Evolutionary conservation across 2,329 filamentous ascomycete genomes (phyloP).

Genomic region (Aspergillus sclerotialis): DNA sequence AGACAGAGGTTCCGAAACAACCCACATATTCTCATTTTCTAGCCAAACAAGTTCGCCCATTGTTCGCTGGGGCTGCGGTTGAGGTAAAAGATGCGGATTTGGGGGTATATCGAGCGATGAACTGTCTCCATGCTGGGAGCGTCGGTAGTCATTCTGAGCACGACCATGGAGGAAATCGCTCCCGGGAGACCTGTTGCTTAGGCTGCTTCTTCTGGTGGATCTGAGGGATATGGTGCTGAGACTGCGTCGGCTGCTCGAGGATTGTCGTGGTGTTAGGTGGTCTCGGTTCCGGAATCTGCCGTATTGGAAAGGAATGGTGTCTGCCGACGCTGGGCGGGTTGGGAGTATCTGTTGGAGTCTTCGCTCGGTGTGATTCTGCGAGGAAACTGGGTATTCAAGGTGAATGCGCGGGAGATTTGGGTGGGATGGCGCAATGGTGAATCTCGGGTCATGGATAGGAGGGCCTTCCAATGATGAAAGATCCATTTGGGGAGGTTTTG

Average conservation of each 20-base stretch:
- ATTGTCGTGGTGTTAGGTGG: too few species aligned
- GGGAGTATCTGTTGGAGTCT: conserved; percentile 6
- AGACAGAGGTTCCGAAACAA: conserved; percentile 7
- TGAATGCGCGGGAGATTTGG: too few species aligned
- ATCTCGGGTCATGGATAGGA: conserved; percentile 18
- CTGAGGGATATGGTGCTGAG: too few species aligned
- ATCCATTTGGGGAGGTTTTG: conserved; percentile 14
- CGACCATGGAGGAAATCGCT: too few species aligned
- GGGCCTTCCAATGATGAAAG: conserved; percentile 31
- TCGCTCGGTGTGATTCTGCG: not conserved
- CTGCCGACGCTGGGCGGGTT: conserved; percentile 4
- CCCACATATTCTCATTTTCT: conserved; percentile 23
- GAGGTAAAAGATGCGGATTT: not conserved
- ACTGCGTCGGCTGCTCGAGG: too few species aligned
- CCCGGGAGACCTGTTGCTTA: too few species aligned
- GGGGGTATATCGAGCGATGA: too few species aligned
- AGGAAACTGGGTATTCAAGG: too few species aligned
- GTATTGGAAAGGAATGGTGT: too few species aligned
- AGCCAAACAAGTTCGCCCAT: conserved; percentile 22
- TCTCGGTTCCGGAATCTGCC: too few species aligned
- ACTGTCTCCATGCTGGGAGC: too few species aligned
- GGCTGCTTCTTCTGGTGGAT: not conserved
- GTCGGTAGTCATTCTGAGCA: too few species aligned
- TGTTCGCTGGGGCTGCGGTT: not conserved
- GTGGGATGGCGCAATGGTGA: conserved; percentile 2